phyloP scores from a whole-genome alignment of 2,329 filamentous ascomycete species.

The Sordariomycetes sp. region DNA sequence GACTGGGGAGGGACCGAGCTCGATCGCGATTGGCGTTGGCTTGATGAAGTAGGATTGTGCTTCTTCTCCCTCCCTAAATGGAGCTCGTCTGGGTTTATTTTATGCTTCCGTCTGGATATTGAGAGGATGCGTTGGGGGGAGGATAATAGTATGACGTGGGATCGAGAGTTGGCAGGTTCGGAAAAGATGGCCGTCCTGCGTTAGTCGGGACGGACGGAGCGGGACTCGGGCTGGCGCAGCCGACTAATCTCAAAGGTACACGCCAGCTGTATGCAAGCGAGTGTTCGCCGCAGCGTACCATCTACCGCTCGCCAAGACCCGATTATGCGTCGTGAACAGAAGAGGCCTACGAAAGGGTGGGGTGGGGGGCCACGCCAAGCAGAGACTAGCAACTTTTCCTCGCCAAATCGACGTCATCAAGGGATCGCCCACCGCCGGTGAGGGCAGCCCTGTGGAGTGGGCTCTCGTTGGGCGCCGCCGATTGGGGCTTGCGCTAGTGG shows the following conservation, averaged over 20 bases:
- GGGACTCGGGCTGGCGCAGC: neutral
- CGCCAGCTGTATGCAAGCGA: no score
- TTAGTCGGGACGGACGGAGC: neutral
- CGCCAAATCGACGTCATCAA: neutral
- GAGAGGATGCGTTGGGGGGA: neutral
- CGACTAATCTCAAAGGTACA: neutral
- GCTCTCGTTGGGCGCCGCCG: no score
- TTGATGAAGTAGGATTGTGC: neutral
- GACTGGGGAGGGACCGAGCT: neutral
- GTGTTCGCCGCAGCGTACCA: neutral
- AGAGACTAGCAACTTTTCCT: neutral
- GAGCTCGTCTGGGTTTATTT: neutral
- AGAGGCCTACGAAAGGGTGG: neutral
- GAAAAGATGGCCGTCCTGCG: no score
- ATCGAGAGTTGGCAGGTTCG: neutral
- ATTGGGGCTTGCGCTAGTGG: no score
- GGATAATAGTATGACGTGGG: neutral
- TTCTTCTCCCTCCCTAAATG: neutral
- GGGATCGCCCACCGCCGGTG: neutral
- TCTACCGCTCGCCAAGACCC: neutral
- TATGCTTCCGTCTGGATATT: neutral
- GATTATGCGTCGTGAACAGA: neutral
- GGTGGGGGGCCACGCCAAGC: neutral
- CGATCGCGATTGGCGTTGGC: neutral
- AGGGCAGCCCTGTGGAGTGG: neutral